Base-by-base conservation (phyloP, 2,329 filamentous ascomycete genomes). In the Neonectria punicea region DNA sequence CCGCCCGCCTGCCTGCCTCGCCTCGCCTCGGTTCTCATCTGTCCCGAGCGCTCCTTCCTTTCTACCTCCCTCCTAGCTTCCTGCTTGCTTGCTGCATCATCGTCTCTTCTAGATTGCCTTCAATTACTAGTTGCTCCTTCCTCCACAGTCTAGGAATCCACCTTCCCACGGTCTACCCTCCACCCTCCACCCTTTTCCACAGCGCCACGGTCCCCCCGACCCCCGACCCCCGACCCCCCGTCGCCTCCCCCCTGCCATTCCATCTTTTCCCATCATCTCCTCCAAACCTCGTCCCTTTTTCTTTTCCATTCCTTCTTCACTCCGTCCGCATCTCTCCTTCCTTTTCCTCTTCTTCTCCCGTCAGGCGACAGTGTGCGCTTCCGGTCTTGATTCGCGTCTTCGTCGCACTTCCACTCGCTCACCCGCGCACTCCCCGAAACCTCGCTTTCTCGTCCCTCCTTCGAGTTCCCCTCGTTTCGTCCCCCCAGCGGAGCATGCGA, bases 401-500 rank as follows among this genome's bases (percentile, higher is more conserved):
- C 63, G 56, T 66, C 59, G 61, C 64, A 68, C 65, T 50, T 54
- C 51, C 61, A 25, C 41, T 64, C 53, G 57, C 57, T 67, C 34
- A 32, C 28, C 22, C 49, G 47, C 39, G 4, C 16, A 4, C 34
- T 16, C 20, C 41, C 16, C 47, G 53, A 58, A 39, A 57, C 50
- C 51, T 41, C 32, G 41, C 36, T 50, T 49, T 43, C 39, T 11
- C n/a, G 34, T 18, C 41, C 32, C 20, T 30, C 53, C 50, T 63
- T 44, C 53, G 53, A 30, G 43, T 32, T 41, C 46, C 16, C 57
- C 53, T 32, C 36, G 22, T 56, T 39, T 28, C 36, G 50, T 53
- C 43, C 47, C 47, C 49, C 46, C 46, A 36, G 22, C 57, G 51
- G 67, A 71, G 60, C 60, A 76, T 76, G 76, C 72, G 58, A 77